Conservation (phyloP, 2,329 filamentous ascomycete species). For the Ascochyta koolunga region DNA sequence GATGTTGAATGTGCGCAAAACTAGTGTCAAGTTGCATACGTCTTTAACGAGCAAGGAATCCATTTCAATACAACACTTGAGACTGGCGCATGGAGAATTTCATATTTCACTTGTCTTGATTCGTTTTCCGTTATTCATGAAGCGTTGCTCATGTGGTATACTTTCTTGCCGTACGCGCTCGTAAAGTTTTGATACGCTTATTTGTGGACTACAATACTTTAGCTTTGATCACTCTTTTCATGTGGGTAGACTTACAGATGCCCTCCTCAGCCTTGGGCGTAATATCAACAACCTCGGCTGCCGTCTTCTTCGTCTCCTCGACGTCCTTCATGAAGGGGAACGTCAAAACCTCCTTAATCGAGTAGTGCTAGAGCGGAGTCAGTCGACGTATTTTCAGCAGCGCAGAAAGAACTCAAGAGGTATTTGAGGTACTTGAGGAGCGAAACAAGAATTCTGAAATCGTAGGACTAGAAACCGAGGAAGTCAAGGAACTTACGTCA, state of each 20-base stretch:
- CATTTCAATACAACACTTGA: no score
- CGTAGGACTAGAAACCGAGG: no score
- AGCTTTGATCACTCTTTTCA: not conserved
- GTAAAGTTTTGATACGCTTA: conserved; percentile 24
- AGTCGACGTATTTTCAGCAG: no score
- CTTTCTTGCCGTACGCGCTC: conserved; percentile 10
- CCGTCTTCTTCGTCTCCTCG: conserved; percentile 57
- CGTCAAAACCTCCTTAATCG: conserved; percentile 92
- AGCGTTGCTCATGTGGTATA: conserved; percentile 16
- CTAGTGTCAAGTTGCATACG: no score
- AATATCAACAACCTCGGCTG: conserved; percentile 68
- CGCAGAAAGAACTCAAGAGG: no score
- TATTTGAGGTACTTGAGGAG: no score
- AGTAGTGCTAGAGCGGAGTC: conserved; percentile 66
- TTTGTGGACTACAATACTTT: conserved; percentile 26
- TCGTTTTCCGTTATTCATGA: conserved; percentile 14
- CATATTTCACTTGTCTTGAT: not conserved
- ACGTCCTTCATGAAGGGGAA: conserved; percentile 97
- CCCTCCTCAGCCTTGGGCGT: conserved; percentile 66
- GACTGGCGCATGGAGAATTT: not conserved
- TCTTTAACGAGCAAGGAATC: no score
- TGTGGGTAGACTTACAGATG: conserved; percentile 49
- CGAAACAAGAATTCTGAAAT: no score
- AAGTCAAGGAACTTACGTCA: conserved; percentile 52
- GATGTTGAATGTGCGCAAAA: not conserved